Base-by-base conservation (phyloP, 352 stramenopile species). In the Plasmopara halstedii region DNA sequence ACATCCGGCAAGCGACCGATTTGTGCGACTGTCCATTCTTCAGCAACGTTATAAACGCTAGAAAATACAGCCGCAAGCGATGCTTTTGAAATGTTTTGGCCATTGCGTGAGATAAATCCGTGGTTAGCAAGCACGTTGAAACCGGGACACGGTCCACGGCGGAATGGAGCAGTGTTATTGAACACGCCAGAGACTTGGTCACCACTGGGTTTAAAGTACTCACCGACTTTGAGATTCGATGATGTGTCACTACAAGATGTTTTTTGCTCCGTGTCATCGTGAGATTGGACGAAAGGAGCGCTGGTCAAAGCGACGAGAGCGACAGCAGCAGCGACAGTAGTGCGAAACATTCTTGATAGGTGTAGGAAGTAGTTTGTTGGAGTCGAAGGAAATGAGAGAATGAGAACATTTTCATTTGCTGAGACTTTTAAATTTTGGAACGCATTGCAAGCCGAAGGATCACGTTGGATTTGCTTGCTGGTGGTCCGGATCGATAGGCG, bases 11-110 rank as follows among this genome's bases (percentile, higher is more conserved):
- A 43, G 13, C 40, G 45, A 32, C 39, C 36, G 10, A 56, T 32
- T 33, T 64, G 49, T 6, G 57, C 45, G 2, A 37, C 38, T 3
- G 39, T 37, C 21, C 33, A 53, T 7, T 53, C 55, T 6, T 47
- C 32, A 6, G 59, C 63, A 22, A 72, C 46, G 45, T 72, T 73
- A 46, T 62, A 73, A 10, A 64, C 31, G 17, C 49, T 44, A 45
- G 63, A 57, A 27, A 77, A 46, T 5, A 56, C 63, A n/a, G 65
- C 19, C 14, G 48, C 48, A 3, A 77, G 14, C 6, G 42, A 36
- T 9, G 23, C 29, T 10, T 42, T 52, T 0, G 43, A 57, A 17
- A 77, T 42, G 27, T 71, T 64, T 9, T 54, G 56, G 2, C 66
- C 66, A 32, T 59, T 59, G 32, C 50, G 35, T 13, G 35, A 37